Percentiles rank a stretch among this genome's conserved stretches.
Conservation (phyloP, 306 rosid species). For the Potentilla sterilis region DNA sequence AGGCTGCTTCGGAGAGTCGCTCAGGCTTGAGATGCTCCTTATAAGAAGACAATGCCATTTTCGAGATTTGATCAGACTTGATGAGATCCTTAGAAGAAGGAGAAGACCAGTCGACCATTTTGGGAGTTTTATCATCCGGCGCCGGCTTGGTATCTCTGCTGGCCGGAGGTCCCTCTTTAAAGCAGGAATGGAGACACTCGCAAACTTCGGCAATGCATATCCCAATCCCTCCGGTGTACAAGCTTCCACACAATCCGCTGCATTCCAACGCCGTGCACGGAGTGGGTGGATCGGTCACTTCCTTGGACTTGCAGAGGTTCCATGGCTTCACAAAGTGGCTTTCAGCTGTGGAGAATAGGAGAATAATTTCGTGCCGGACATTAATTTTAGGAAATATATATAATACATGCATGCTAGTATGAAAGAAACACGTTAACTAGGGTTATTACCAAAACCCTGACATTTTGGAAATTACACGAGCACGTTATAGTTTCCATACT, state of each 20-base stretch:
- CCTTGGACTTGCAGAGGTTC: not conserved
- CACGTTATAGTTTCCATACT: not conserved
- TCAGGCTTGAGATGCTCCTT: conserved; percentile 3
- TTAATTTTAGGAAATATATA: not conserved
- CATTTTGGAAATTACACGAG: not conserved
- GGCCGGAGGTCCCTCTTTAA: not conserved
- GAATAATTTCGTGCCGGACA: not conserved
- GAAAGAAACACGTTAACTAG: not conserved
- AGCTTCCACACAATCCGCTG: not conserved
- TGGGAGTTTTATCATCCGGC: not conserved
- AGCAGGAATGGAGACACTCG: conserved; percentile 6
- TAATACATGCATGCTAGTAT: not conserved
- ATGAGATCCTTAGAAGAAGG: not conserved
- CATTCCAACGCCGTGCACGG: conserved; percentile 1
- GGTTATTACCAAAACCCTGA: not conserved
- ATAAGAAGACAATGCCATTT: not conserved
- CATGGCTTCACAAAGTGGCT: conserved; percentile 11
- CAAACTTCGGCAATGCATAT: not conserved
- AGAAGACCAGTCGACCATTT: not conserved
- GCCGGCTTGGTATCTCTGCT: not conserved
- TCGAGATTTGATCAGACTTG: not conserved
- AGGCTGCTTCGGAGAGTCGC: not conserved
- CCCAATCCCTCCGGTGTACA: not conserved
- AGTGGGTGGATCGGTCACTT: not conserved
- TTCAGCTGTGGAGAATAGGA: not conserved